Base-by-base conservation (phyloP, 345 rosid genomes). In the Murraya paniculata region DNA sequence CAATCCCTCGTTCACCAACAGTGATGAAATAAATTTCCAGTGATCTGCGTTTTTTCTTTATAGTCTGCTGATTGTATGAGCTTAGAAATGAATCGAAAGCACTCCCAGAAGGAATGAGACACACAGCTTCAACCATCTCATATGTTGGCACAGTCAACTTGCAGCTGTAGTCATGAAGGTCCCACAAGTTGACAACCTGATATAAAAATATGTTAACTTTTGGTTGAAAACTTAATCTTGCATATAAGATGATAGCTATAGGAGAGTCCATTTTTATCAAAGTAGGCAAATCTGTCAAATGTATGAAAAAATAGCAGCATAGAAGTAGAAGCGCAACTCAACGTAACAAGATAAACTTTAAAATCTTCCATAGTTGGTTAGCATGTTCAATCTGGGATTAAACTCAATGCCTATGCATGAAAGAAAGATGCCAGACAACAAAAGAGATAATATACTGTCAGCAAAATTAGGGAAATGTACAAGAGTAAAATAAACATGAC, bases 161-260 rank as follows among this genome's bases (percentile, higher is more conserved):
- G 86, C 88, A 96, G 69, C 79, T 79, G 89, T 89, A 91, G 82
- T 84, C 87, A 85, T 48, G 89, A 75, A 96, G 97, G 88, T 92
- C 94, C 99, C 98, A 96, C 85, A 92, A 56, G 86, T 91, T 91
- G 72, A 94, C 98, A 81, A 96, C 99, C 99, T 94, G 85, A 68
- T 74, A 85, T 68, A 81, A 53, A 16, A 74, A 75, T 22, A 28
- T 36, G 65, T 53, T 38, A 45, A 55, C 38, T 62, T 72, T 55
- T 11, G 59, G 80, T 55, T 45, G 66, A 70, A 41, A 72, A 67
- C 65, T 72, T 64, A 58, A 53, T 31, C 27, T 38, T 64, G 62
- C 41, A 75, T 72, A 25, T 27, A 27, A 36, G 36, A 71, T 56
- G 31, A 60, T 24, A 59, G 39, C 35, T 22, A 53, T 53, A 30